phyloP scores from a whole-genome alignment of 306 rosid genomes.

The Pueraria montana region DNA sequence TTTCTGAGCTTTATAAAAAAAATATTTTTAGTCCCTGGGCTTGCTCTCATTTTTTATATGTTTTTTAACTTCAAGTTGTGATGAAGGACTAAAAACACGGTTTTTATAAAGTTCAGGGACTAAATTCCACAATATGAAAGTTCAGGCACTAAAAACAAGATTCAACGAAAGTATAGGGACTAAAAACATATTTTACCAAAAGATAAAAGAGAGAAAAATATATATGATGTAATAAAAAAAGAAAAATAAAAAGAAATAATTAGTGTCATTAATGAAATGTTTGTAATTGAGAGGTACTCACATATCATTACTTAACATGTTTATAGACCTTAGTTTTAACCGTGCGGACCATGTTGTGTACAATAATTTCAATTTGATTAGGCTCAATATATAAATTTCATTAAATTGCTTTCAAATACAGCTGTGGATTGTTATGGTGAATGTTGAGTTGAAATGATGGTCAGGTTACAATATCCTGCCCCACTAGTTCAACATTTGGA shows the following conservation, averaged over 20 bases:
- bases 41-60: no score
- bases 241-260: background rate
- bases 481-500: slow-evolving; percentile 3
- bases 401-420: slow-evolving; percentile 3
- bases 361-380: background rate
- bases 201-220: no score
- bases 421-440: background rate
- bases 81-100: no score
- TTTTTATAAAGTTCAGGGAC: no score
- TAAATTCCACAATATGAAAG: no score
- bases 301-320: background rate
- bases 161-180: no score
- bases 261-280: background rate
- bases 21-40: no score
- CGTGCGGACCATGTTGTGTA: background rate
- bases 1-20: no score
- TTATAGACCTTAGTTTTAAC: background rate
- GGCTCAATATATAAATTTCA: background rate
- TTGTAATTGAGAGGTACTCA: no score
- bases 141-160: no score
- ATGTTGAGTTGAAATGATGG: background rate
- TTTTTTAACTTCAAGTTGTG: no score
- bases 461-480: background rate
- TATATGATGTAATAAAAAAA: background rate
- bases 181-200: no score